Percentiles rank a stretch among this genome's conserved stretches.
Evolutionary conservation across 345 rosid species (phyloP).

Genomic region (Atalantia buxifolia): DNA sequence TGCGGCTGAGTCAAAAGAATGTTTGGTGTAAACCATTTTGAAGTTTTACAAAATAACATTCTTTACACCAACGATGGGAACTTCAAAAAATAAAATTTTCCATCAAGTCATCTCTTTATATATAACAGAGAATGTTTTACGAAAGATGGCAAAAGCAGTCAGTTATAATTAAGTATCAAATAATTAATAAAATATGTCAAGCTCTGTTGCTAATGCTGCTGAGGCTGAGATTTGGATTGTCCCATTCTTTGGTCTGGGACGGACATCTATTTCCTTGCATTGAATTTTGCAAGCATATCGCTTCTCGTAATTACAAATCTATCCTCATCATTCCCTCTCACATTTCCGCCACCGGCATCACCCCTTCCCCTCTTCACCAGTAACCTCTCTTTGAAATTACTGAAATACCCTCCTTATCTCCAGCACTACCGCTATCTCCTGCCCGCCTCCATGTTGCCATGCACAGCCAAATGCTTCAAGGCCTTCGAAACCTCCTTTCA

Average conservation of each 20-base stretch:
- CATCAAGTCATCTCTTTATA: too few relatives aligned
- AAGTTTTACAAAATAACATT: too few relatives aligned
- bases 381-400: slow-evolving; percentile 20
- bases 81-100: too few relatives aligned
- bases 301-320: slow-evolving; percentile 20
- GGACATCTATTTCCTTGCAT: slow-evolving; percentile 37
- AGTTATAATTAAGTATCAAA: too few relatives aligned
- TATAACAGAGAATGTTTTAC: too few relatives aligned
- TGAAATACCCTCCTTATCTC: slow-evolving; percentile 15
- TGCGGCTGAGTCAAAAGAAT: too few relatives aligned
- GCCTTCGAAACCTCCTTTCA: slow-evolving; percentile 22
- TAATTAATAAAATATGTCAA: too few relatives aligned
- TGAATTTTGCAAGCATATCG: slow-evolving; percentile 14
- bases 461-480: slow-evolving; percentile 13
- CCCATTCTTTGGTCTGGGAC: slow-evolving; percentile 45
- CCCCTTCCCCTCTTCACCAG: slow-evolving; percentile 33
- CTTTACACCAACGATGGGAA: too few relatives aligned
- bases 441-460: too few relatives aligned
- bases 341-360: slow-evolving; percentile 7
- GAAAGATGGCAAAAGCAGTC: too few relatives aligned
- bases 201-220: background rate
- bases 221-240: slow-evolving; percentile 29
- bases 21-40: too few relatives aligned
- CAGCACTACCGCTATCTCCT: slow-evolving; percentile 5
- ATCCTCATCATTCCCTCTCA: slow-evolving; percentile 34